A percentile compares a stretch with the other conserved stretches of the same genome.
phyloP scores from a whole-genome alignment of 148 eudicot species.

The Rhododendron vialii region DNA sequence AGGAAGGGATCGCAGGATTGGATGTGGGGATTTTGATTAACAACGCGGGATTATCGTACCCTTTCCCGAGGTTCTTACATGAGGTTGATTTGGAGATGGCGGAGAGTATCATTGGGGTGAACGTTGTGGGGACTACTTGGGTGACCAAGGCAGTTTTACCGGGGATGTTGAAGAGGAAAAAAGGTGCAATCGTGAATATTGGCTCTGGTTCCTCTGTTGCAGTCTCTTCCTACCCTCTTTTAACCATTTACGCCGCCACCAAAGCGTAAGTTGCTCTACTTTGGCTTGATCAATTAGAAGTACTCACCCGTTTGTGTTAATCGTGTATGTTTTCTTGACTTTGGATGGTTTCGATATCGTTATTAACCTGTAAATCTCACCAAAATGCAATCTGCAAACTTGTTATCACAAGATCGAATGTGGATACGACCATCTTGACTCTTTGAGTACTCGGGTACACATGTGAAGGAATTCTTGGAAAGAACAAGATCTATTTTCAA shows the following conservation, averaged over 20 bases:
- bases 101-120: slow-evolving; percentile 40
- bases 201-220: slow-evolving; percentile 58
- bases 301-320: neutral
- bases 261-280: slow-evolving; percentile 39
- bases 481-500: neutral
- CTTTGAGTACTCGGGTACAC: no score
- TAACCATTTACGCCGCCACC: slow-evolving; percentile 55
- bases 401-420: neutral
- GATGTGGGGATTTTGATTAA: slow-evolving; percentile 58
- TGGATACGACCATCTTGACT: no score
- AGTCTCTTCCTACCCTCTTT: slow-evolving; percentile 50
- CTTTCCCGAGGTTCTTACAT: slow-evolving; percentile 46
- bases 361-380: neutral
- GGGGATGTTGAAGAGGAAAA: slow-evolving; percentile 33
- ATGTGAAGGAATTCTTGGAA: neutral
- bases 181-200: slow-evolving; percentile 58
- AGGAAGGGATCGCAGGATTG: slow-evolving; percentile 32
- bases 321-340: neutral
- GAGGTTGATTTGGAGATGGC: slow-evolving; percentile 37
- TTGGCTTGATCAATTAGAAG: neutral
- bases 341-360: neutral
- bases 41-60: slow-evolving; percentile 51
- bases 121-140: slow-evolving; percentile 40
- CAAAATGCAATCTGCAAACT: neutral
- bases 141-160: slow-evolving; percentile 45